Evolutionary conservation across 768 basidiomycete genomes (phyloP).

Genomic region (Naganishia friedmannii): DNA sequence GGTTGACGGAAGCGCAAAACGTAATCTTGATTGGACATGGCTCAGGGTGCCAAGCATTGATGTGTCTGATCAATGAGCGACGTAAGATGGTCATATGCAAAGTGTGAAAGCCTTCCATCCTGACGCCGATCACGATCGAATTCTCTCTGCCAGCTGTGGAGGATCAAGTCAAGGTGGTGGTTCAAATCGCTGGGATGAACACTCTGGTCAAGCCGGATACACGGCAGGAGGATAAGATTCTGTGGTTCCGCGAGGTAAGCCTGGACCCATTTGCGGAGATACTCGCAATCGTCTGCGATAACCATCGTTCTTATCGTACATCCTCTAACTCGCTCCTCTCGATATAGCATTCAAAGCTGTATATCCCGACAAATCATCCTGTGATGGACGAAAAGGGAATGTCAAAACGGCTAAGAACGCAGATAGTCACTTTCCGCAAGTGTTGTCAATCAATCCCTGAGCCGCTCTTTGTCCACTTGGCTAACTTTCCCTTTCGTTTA

Average conservation of each 20-base stretch:
- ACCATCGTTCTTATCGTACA: not conserved
- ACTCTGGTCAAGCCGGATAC: constrained; percentile 47
- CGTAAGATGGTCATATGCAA: constrained; percentile 53
- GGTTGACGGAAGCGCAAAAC: constrained; percentile 68
- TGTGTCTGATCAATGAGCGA: constrained; percentile 69
- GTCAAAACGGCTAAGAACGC: constrained; percentile 63
- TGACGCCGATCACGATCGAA: not conserved
- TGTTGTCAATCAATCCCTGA: not conserved
- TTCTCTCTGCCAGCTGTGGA: constrained; percentile 55
- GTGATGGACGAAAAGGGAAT: constrained; percentile 52
- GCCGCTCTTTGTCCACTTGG: not conserved
- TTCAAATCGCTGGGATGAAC: constrained; percentile 72
- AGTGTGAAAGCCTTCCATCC: not conserved
- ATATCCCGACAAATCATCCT: constrained; percentile 65
- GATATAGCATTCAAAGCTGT: constrained; percentile 66
- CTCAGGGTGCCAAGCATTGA: constrained; percentile 70
- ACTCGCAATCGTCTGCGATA: not conserved
- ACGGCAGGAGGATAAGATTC: constrained; percentile 60
- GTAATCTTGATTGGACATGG: constrained; percentile 86
- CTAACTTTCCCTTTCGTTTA: not conserved
- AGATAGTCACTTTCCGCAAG: constrained; percentile 64
- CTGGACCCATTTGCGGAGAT: not conserved
- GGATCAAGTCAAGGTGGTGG: constrained; percentile 65
- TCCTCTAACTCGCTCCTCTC: constrained; percentile 9
- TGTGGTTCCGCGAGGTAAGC: constrained; percentile 72